These are phyloP conservation scores for Benincasa hispida DNA, from an alignment of 306 rosid genomes.

Conservation along the genomic window DNA sequence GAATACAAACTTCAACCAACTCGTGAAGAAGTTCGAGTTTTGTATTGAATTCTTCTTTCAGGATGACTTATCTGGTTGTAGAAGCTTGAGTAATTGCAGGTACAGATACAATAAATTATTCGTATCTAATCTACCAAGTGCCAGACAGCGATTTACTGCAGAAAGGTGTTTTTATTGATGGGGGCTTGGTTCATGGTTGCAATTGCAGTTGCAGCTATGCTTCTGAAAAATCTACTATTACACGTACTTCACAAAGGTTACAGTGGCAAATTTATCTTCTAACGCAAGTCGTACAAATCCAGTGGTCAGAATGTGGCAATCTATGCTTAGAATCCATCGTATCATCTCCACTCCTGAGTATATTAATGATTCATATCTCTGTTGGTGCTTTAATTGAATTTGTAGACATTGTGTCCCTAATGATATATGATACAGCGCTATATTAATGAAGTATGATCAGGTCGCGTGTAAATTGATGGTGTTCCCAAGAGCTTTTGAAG, in stretches of 20 bases:
- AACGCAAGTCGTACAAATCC: conserved; percentile 52
- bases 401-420: not conserved
- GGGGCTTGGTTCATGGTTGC: not conserved
- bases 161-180: conserved; percentile 43
- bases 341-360: not conserved
- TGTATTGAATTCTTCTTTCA: conserved; percentile 5
- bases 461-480: not conserved
- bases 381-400: not conserved
- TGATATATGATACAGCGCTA: not conserved
- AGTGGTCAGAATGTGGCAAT: conserved; percentile 59
- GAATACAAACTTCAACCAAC: not conserved
- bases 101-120: conserved; percentile 76
- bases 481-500: not conserved
- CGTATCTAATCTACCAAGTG: conserved; percentile 80
- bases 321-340: conserved; percentile 23
- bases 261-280: conserved; percentile 26
- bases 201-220: conserved; percentile 42
- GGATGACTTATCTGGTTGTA: conserved; percentile 63
- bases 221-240: conserved; percentile 61
- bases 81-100: conserved; percentile 85
- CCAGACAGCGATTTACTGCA: conserved; percentile 46
- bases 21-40: not conserved
- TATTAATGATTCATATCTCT: not conserved
- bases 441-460: not conserved
- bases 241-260: conserved; percentile 78